Conservation (phyloP, 2,329 filamentous ascomycete species). For the Chalaropsis thielavioides region DNA sequence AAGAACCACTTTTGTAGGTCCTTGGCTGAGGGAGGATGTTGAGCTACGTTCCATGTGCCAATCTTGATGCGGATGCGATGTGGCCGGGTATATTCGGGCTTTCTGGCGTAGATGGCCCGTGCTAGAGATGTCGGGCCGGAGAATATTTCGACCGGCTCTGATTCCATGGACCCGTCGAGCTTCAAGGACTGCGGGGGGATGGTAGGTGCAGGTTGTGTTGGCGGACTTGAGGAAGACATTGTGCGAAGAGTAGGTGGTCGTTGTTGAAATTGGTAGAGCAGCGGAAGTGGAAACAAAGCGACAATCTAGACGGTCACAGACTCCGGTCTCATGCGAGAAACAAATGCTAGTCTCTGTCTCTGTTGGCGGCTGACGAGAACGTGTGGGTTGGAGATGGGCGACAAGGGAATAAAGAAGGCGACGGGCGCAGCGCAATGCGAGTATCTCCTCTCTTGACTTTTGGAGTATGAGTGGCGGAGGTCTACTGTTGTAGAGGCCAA, state of each 20-base stretch:
- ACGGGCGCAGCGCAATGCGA: neutral
- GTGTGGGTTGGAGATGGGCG: neutral
- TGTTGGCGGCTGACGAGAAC: neutral
- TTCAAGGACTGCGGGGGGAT: neutral
- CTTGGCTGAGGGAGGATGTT: slow-evolving; percentile 68
- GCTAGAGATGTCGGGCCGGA: slow-evolving; percentile 45
- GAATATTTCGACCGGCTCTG: slow-evolving; percentile 33
- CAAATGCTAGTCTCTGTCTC: neutral
- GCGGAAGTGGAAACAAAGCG: neutral
- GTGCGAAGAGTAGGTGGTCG: neutral
- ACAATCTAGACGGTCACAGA: neutral
- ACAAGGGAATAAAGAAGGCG: neutral
- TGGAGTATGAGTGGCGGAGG: neutral
- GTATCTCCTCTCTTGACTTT: neutral
- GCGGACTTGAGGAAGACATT: neutral
- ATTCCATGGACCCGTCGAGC: slow-evolving; percentile 9
- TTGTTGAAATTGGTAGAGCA: neutral
- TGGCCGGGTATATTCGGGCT: slow-evolving; percentile 62
- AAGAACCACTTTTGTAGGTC: slow-evolving; percentile 86
- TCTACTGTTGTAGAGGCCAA: neutral
- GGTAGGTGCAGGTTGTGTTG: neutral
- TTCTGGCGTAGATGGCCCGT: slow-evolving; percentile 53
- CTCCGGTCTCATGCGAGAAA: neutral
- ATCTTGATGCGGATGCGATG: slow-evolving; percentile 72
- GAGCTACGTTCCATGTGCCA: slow-evolving; percentile 89